These are phyloP conservation scores for Microstegium vimineum DNA, from an alignment of 176 grass and related monocot genomes.

Conservation along the genomic window DNA sequence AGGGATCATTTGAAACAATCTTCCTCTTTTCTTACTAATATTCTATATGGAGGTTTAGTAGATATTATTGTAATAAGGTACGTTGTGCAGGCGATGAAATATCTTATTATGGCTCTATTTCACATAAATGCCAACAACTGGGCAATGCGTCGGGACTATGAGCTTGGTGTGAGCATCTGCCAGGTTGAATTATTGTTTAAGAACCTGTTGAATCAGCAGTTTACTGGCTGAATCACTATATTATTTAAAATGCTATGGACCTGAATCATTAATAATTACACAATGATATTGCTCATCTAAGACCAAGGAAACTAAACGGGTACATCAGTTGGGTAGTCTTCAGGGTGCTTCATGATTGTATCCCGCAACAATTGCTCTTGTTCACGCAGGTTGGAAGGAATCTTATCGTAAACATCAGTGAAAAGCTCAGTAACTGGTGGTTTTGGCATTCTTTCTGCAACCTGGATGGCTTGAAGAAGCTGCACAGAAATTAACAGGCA, in stretches of 20 bases:
- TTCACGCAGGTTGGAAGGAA: conserved; percentile 72
- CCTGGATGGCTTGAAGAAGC: conserved; percentile 87
- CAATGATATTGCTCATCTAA: background rate
- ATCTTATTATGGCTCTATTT: background rate
- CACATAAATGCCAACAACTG: background rate
- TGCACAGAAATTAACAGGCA: conserved; percentile 25
- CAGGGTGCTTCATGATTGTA: conserved; percentile 64
- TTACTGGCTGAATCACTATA: background rate
- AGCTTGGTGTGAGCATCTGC: background rate
- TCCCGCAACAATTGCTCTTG: conserved; percentile 65
- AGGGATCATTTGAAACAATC: background rate
- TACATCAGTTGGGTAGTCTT: conserved; percentile 76
- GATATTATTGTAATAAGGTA: background rate
- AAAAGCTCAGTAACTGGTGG: conserved; percentile 66
- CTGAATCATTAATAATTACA: conserved; percentile 26
- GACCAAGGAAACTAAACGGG: conserved; percentile 38
- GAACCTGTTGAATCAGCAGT: conserved; percentile 13
- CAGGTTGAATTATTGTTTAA: background rate
- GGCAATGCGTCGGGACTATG: background rate
- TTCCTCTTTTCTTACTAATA: background rate
- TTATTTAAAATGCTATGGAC: conserved; percentile 19
- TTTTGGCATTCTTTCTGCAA: conserved; percentile 74
- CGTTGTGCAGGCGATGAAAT: background rate
- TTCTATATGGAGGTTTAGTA: background rate
- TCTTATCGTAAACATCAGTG: conserved; percentile 77